Evolutionary conservation across 73 alveolate species (phyloP), one percentile per base, ranked within the genome.

Genomic region (Symbiodinium natans): DNA sequence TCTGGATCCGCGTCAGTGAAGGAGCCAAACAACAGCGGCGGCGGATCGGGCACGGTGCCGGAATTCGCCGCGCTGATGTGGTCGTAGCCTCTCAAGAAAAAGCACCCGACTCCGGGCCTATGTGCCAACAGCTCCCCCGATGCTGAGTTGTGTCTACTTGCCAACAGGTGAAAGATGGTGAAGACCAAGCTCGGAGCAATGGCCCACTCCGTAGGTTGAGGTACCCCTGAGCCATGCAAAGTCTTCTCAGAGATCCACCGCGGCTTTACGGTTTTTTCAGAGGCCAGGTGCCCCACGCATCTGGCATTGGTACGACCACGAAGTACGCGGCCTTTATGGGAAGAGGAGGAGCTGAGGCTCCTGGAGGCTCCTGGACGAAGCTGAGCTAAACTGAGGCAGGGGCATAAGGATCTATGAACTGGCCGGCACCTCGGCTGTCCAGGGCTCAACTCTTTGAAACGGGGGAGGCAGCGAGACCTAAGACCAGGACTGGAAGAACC

Each of bases 1-100:
- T 73, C 84, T 13, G 84, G 31, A 73, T 73, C 84, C 31, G 84
- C 31, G 41, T 73, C 84, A 9, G 84, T 10, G 84, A 73, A 73
- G 43, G 29, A 11, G 41, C 40, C 84, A 27, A 73, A 73, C 23
- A 33, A 9, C 84, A 73, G 27, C 6, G 84, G 84, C 42, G 84
- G 84, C 31, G 84, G 31, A 9, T 9, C 43, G 34, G 77, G 77
- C 34, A 63, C 77, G 34, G 34, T 27, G 31, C 77, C 77, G 25
- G 36, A 31, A 63, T 63, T 63, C 10, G 84, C 84, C 25, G 84
- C 40, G 41, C 15, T 15, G 2, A 5, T 4, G 31, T 34, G 31
- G 42, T 73, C 84, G 84, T 33, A 73, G 25, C 84, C 84, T 73
- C 42, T 21, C 40, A 46, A n/a, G n/a, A n/a, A n/a, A n/a, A n/a